Evolutionary conservation across 192 early-diverging fungal species (phyloP).

Genomic region (Piromyces finnis): DNA sequence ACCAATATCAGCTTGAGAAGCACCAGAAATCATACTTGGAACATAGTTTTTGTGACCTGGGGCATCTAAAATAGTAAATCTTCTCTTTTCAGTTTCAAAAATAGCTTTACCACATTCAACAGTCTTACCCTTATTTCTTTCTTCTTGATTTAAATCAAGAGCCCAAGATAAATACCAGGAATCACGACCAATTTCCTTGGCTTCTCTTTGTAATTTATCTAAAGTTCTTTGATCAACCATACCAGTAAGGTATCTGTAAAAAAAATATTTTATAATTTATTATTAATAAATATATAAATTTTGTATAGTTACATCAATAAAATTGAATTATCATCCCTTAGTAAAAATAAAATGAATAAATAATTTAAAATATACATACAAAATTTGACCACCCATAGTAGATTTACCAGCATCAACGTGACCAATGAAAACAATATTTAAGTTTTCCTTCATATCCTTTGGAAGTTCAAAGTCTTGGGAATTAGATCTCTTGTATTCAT

Average conservation of each 20-base stretch:
- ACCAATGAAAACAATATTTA: slow-evolving; percentile 97
- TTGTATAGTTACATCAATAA: too few relatives aligned
- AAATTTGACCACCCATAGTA: slow-evolving; percentile 93
- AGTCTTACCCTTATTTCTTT: slow-evolving; percentile 96
- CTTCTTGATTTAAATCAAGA: slow-evolving; percentile 89
- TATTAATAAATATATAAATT: too few relatives aligned
- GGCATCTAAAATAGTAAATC: slow-evolving; percentile 95
- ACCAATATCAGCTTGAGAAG: slow-evolving; percentile 89
- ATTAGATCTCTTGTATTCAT: background rate
- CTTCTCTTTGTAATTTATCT: slow-evolving; percentile 98
- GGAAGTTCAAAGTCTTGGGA: background rate
- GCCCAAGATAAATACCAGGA: slow-evolving; percentile 99
- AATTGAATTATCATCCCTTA: too few relatives aligned
- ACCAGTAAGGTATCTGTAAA: slow-evolving; percentile 61
- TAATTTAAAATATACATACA: slow-evolving; percentile 29
- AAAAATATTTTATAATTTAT: background rate
- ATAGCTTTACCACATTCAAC: slow-evolving; percentile 94
- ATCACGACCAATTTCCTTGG: slow-evolving; percentile 90
- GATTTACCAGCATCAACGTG: slow-evolving; percentile 97
- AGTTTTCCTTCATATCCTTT: slow-evolving; percentile 75
- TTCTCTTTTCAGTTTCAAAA: slow-evolving; percentile 88
- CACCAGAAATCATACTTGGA: slow-evolving; percentile 92
- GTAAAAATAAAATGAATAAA: too few relatives aligned
- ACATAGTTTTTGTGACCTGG: slow-evolving; percentile 98
- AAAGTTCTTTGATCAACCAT: slow-evolving; percentile 99